Conservation (phyloP, 805 yeast genomes). For the Phaffomyces thermotolerans region DNA sequence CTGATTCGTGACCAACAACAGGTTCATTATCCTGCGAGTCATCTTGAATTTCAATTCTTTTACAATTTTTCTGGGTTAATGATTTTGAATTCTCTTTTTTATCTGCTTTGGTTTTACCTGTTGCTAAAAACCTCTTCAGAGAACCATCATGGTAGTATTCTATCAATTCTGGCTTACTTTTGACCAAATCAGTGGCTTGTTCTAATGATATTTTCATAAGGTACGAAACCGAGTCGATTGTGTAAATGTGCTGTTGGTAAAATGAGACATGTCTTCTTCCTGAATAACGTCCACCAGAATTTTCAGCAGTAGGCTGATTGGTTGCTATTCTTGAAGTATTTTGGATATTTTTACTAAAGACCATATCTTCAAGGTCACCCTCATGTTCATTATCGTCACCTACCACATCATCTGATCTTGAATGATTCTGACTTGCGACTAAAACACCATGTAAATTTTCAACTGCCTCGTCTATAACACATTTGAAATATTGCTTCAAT, state of each 20-base stretch:
- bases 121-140: conserved; percentile 10
- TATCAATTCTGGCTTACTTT: conserved; percentile 17
- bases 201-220: conserved; percentile 12
- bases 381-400: too few species aligned
- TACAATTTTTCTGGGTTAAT: not conserved
- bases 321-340: too few species aligned
- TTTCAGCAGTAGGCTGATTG: too few species aligned
- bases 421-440: too few species aligned
- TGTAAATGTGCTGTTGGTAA: conserved; percentile 21
- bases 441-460: not conserved
- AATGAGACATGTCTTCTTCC: conserved; percentile 17
- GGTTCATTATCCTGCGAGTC: not conserved
- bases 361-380: not conserved
- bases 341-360: not conserved
- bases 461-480: not conserved
- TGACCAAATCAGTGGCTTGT: conserved; percentile 18
- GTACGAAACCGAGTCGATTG: conserved; percentile 20
- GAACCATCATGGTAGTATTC: conserved; percentile 24
- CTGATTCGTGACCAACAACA: not conserved
- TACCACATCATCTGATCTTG: too few species aligned
- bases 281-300: conserved; percentile 1
- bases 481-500: not conserved
- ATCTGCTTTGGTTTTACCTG: not conserved
- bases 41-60: not conserved
- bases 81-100: not conserved